phyloP scores from a whole-genome alignment of 805 yeast species.

The Millerozyma acaciae region DNA sequence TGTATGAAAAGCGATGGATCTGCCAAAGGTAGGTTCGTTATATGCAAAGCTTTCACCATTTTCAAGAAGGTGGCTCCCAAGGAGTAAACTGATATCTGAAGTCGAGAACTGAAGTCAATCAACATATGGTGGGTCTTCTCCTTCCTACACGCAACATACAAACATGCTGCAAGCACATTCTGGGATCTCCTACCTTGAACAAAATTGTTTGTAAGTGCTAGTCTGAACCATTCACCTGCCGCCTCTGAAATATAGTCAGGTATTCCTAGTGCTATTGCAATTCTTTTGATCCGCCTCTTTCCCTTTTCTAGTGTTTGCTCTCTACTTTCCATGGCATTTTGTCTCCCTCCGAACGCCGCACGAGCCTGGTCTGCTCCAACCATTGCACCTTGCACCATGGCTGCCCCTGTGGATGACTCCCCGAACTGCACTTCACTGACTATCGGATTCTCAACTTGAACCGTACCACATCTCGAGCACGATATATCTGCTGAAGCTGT shows the following conservation, averaged over 20 bases:
- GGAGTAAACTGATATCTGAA: constrained; percentile 88
- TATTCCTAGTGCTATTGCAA: constrained; percentile 74
- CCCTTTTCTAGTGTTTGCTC: constrained; percentile 89
- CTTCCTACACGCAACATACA: constrained; percentile 90
- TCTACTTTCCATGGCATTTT: constrained; percentile 74
- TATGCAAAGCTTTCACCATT: constrained; percentile 81
- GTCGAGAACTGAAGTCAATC: constrained; percentile 86
- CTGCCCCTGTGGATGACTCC: constrained; percentile 90
- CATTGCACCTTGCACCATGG: constrained; percentile 92
- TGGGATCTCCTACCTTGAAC: constrained; percentile 97
- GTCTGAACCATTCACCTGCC: constrained; percentile 83
- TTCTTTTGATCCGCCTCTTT: constrained; percentile 67
- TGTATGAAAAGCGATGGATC: constrained; percentile 94
- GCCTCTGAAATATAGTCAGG: constrained; percentile 84
- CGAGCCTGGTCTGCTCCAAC: constrained; percentile 82
- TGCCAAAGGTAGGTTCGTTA: constrained; percentile 75
- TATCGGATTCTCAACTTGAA: constrained; percentile 86
- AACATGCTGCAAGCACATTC: constrained; percentile 91
- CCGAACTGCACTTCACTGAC: constrained; percentile 95
- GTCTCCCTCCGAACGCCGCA: constrained; percentile 65
- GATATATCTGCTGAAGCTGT: constrained; percentile 65
- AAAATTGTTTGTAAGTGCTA: constrained; percentile 82
- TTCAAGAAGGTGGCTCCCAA: constrained; percentile 94
- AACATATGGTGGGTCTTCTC: constrained; percentile 92
- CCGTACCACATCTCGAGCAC: constrained; percentile 82